Evolutionary conservation across 257 asterid genomes (phyloP), one percentile per base, ranked within the genome.

Genomic region (Nicotiana tabacum): DNA sequence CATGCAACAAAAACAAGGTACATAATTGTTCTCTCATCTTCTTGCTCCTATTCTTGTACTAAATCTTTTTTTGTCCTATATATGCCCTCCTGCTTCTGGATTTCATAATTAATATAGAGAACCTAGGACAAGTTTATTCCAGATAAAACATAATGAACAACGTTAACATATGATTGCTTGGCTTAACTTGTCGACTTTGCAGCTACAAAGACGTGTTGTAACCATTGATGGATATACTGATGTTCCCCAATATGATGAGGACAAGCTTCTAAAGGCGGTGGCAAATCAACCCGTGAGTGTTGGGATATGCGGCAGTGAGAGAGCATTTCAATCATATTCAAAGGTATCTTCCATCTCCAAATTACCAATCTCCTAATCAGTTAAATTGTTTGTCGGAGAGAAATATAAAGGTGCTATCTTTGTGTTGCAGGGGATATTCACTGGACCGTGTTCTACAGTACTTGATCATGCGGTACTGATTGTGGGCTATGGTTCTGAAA

Each of bases 201-300:
- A 96, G 99, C 84, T 89, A 81, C 91, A 92, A 58, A 89, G 88
- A n/a, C 92, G 21, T 29, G 91, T 90, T 60, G 98, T 96, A 65
- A 96, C 97, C 37, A 92, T 96, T 43, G 99, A 96, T 86, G 90
- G 95, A 67, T 96, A 93, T 43, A 88, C 74, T 32, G 99, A 92
- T 85, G 81, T 96, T 13, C 90, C 97, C 0, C 11, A 88, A 3
- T 79, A 82, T 74, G 85, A 93, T 33, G 99, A 96, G 93, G 87
- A 88, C 80, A 89, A 86, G 90, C 92, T 96, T 13, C 90, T 86
- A 30, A 86, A 89, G 68, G 98, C 98, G 0, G 99, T 94, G 3
- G 98, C 92, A 6, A 83, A 88, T 83, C 99, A 96, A 84, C 99
- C 99, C 37, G 89, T 96, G 66, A 94, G 99, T 70, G 99, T 96